Percentiles rank a stretch among this genome's conserved stretches.
Conservation (phyloP, 2,329 filamentous ascomycete genomes). For the Chaetomiaceae sp. region DNA sequence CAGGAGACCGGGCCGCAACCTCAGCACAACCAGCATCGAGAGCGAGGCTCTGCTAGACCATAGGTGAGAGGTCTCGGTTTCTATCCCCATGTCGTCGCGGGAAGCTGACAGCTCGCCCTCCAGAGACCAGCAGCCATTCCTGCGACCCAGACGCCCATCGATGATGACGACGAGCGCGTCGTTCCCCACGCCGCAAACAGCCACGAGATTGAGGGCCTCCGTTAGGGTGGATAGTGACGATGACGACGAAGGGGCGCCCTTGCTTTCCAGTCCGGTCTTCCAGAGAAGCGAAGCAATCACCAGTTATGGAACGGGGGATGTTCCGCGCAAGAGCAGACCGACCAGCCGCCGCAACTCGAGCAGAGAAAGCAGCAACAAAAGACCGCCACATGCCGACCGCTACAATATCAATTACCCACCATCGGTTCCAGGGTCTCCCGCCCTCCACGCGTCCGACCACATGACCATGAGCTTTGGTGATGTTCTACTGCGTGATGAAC, state of each 20-base stretch:
- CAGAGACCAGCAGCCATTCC: conserved; percentile 52
- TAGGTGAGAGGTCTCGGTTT: conserved; percentile 54
- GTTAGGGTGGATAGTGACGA: conserved; percentile 41
- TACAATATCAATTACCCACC: conserved; percentile 67
- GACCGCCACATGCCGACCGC: conserved; percentile 35
- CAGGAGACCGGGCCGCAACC: conserved; percentile 48
- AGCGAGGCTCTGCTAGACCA: conserved; percentile 87
- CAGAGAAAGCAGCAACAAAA: conserved; percentile 44
- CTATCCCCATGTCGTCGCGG: not conserved
- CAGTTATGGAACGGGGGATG: conserved; percentile 42
- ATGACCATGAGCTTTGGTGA: conserved; percentile 59
- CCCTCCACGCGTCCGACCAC: conserved; percentile 44
- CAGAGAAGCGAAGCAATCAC: conserved; percentile 31
- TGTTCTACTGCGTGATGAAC: conserved; percentile 65
- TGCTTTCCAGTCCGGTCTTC: conserved; percentile 44
- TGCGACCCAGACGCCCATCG: conserved; percentile 61
- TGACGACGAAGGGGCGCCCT: conserved; percentile 52
- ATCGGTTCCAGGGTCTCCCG: conserved; percentile 60
- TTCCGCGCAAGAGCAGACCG: conserved; percentile 29
- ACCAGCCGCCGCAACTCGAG: conserved; percentile 45
- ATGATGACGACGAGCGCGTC: conserved; percentile 36
- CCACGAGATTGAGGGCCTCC: conserved; percentile 29
- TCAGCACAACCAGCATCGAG: conserved; percentile 82
- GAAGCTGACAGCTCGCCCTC: conserved; percentile 21
- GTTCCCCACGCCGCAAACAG: conserved; percentile 33